phyloP scores from a whole-genome alignment of 2,329 filamentous ascomycete genomes.

The Pseudogymnoascus sp. region DNA sequence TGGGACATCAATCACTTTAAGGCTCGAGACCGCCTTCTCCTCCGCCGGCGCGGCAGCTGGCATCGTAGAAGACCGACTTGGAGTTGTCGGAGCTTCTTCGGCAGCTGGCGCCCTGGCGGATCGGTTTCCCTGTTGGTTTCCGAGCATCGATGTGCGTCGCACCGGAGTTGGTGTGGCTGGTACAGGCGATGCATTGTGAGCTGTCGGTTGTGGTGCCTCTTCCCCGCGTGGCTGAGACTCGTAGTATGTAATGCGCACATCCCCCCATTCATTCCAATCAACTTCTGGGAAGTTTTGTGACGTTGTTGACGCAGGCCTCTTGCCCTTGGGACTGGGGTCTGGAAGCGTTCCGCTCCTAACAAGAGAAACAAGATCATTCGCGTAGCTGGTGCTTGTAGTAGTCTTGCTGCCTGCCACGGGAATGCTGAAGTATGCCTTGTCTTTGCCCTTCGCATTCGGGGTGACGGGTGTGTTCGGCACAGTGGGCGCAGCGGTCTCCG shows the following conservation, averaged over 20 bases:
- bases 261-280: conserved; percentile 71
- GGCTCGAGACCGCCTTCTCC: conserved; percentile 21
- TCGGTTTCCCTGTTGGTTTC: conserved; percentile 24
- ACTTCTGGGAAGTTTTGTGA: conserved; percentile 24
- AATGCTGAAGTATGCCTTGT: conserved; percentile 46
- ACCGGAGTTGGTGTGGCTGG: conserved; percentile 29
- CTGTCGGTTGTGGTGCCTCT: conserved; percentile 26
- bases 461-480: conserved; percentile 46
- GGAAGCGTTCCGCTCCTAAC: conserved; percentile 47
- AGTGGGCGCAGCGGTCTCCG: conserved; percentile 39
- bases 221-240: conserved; percentile 20
- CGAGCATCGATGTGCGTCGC: conserved; percentile 29
- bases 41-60: conserved; percentile 18
- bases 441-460: conserved; percentile 65
- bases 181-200: conserved; percentile 19
- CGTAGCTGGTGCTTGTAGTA: conserved; percentile 53
- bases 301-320: conserved; percentile 15
- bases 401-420: conserved; percentile 35
- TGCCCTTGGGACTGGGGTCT: conserved; percentile 25
- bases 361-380: conserved; percentile 76
- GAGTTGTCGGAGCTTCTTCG: conserved; percentile 30
- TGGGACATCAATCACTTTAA: conserved; percentile 41
- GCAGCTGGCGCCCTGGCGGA: conserved; percentile 27
- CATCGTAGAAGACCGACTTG: conserved; percentile 18
- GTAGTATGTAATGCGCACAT: conserved; percentile 76